Evolutionary conservation across 805 yeast species (phyloP).

Genomic region (Kodamaea leandrae): DNA sequence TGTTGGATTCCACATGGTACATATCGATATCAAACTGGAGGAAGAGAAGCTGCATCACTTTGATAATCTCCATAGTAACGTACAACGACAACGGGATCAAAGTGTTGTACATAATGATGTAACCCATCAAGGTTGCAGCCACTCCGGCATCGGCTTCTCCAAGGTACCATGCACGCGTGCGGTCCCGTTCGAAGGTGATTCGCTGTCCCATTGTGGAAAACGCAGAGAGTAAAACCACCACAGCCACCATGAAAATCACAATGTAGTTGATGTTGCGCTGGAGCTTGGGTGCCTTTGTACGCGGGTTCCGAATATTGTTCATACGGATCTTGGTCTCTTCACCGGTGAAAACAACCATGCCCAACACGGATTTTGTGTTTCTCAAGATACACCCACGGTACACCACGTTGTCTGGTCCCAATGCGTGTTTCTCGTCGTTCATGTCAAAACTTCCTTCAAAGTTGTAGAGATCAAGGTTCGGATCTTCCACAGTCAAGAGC

Average conservation of each 20-base stretch:
- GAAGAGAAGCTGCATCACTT: slow-evolving; percentile 77
- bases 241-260: slow-evolving; percentile 81
- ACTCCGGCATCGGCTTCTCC: slow-evolving; percentile 71
- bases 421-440: slow-evolving; percentile 44
- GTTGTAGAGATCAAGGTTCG: slow-evolving; percentile 85
- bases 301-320: slow-evolving; percentile 88
- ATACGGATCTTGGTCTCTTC: slow-evolving; percentile 93
- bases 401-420: slow-evolving; percentile 78
- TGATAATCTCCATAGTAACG: slow-evolving; percentile 95
- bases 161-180: slow-evolving; percentile 67
- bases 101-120: slow-evolving; percentile 95
- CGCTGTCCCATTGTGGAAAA: slow-evolving; percentile 82
- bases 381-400: slow-evolving; percentile 89
- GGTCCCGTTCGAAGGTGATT: slow-evolving; percentile 41
- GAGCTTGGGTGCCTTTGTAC: slow-evolving; percentile 90
- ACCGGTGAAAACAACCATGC: slow-evolving; percentile 88
- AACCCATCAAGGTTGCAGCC: slow-evolving; percentile 92
- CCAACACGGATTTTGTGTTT: slow-evolving; percentile 73
- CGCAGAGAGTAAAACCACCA: slow-evolving; percentile 71
- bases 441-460: slow-evolving; percentile 74
- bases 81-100: slow-evolving; percentile 91
- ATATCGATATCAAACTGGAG: slow-evolving; percentile 91
- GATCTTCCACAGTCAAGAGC: slow-evolving; percentile 76
- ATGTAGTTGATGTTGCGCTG: slow-evolving; percentile 80
- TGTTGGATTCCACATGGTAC: slow-evolving; percentile 80